These are phyloP conservation scores for Dipteronia sinensis DNA, from an alignment of 345 rosid species.

Conservation along the genomic window DNA sequence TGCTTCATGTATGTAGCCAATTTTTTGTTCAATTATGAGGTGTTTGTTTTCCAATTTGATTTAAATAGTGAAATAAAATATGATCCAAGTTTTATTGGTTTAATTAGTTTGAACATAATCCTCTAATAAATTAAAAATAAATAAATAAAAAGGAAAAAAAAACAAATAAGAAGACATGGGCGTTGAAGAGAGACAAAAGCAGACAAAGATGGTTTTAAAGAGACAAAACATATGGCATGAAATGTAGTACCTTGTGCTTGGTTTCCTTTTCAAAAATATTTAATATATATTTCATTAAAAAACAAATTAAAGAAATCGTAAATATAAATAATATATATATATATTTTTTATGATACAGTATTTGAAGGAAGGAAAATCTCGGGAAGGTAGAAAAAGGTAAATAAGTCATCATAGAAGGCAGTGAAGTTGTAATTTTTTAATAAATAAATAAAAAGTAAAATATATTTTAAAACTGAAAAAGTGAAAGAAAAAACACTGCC, in stretches of 20 bases:
- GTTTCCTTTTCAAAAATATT: constrained; percentile 9
- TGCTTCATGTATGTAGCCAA: no score
- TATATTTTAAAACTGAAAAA: constrained; percentile 15
- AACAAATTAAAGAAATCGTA: neutral
- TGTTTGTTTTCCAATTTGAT: neutral
- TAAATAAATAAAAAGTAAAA: constrained; percentile 9
- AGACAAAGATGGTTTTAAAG: constrained; percentile 47
- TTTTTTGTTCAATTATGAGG: no score
- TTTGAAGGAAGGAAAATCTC: constrained; percentile 7
- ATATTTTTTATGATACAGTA: no score
- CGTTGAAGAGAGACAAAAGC: constrained; percentile 39
- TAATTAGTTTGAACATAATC: no score
- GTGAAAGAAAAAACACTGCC: constrained; percentile 10
- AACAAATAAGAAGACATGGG: constrained; percentile 22
- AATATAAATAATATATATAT: neutral
- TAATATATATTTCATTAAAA: neutral
- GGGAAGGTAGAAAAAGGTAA: constrained; percentile 14
- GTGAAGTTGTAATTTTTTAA: constrained; percentile 4
- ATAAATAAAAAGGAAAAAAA: neutral
- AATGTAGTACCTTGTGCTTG: constrained; percentile 29
- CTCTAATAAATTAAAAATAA: neutral
- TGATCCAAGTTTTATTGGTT: neutral
- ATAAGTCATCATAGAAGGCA: constrained; percentile 17
- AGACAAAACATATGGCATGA: constrained; percentile 55
- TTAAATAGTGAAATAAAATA: neutral